phyloP scores from a whole-genome alignment of 805 yeast species.

The Kodamaea sagamina region DNA sequence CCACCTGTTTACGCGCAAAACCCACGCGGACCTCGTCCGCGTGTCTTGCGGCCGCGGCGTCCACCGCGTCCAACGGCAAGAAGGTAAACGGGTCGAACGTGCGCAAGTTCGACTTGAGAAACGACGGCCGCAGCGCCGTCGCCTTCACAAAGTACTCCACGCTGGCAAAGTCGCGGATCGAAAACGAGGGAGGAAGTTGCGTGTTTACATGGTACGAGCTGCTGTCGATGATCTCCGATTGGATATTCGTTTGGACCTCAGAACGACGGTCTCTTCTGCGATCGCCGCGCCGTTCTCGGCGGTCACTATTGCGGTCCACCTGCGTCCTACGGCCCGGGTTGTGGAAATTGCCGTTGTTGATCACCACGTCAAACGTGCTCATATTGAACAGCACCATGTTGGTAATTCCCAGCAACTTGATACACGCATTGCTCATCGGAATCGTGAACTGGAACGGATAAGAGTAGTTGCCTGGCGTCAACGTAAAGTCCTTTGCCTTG shows the following conservation, averaged over 20 bases:
- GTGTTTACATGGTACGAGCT: conserved; percentile 13
- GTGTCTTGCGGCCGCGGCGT: conserved; percentile 13
- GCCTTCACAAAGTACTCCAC: conserved; percentile 60
- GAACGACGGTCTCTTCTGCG: no score
- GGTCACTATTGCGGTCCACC: no score
- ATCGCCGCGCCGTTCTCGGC: no score
- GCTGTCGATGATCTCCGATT: conserved; percentile 14
- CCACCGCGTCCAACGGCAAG: conserved; percentile 48
- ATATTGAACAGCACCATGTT: conserved; percentile 35
- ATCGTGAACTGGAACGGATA: conserved; percentile 51
- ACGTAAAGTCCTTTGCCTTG: conserved; percentile 44
- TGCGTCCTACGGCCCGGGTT: no score
- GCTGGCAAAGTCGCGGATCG: conserved; percentile 37
- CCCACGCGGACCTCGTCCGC: conserved; percentile 21
- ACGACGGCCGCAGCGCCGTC: conserved; percentile 55
- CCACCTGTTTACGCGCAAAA: conserved; percentile 47
- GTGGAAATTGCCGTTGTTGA: conserved; percentile 36
- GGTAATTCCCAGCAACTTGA: conserved; percentile 34
- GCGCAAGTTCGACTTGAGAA: conserved; percentile 50
- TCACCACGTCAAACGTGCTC: conserved; percentile 19
- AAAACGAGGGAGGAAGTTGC: conserved; percentile 39
- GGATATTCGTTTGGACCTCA: no score
- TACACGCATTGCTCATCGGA: conserved; percentile 46
- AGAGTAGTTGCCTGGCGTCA: conserved; percentile 52
- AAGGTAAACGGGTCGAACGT: conserved; percentile 52